These are phyloP conservation scores for Yarrowia osloensis DNA, from an alignment of 805 yeast genomes.

Conservation along the genomic window DNA sequence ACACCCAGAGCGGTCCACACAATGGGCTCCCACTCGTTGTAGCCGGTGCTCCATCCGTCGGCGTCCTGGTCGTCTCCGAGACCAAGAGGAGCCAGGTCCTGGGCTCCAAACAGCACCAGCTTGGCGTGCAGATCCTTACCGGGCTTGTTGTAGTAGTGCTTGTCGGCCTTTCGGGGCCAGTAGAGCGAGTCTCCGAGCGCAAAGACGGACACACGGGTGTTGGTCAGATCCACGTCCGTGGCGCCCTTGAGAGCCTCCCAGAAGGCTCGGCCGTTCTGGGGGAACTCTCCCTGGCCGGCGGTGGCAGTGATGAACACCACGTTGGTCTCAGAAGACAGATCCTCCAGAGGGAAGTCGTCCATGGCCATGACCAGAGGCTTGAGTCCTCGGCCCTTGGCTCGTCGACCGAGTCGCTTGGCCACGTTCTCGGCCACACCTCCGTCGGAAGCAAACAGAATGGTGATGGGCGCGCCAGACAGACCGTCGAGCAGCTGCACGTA, in stretches of 20 bases:
- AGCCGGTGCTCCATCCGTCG: slow-evolving; percentile 93
- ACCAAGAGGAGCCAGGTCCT: slow-evolving; percentile 71
- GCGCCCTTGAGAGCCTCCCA: slow-evolving; percentile 69
- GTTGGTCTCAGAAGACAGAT: slow-evolving; percentile 67
- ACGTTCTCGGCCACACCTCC: slow-evolving; percentile 85
- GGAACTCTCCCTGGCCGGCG: slow-evolving; percentile 86
- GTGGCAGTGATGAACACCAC: slow-evolving; percentile 71
- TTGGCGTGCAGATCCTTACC: slow-evolving; percentile 69
- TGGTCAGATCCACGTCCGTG: slow-evolving; percentile 64
- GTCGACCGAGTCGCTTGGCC: slow-evolving; percentile 75
- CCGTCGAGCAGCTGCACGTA: slow-evolving; percentile 78
- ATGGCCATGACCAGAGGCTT: slow-evolving; percentile 65
- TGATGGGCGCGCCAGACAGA: slow-evolving; percentile 86
- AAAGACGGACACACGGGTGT: slow-evolving; percentile 61
- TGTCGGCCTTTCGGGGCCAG: slow-evolving; percentile 98
- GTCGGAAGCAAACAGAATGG: slow-evolving; percentile 85
- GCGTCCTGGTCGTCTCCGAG: slow-evolving; percentile 97
- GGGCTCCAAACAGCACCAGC: slow-evolving; percentile 70
- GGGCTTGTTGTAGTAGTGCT: slow-evolving; percentile 92
- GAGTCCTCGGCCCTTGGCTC: slow-evolving; percentile 79
- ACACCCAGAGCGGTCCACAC: slow-evolving; percentile 91
- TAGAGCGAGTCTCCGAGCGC: slow-evolving; percentile 83
- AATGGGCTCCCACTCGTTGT: slow-evolving; percentile 77
- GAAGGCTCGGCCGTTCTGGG: slow-evolving; percentile 73
- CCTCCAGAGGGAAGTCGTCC: slow-evolving; percentile 75